These are phyloP conservation scores for Colletotrichum brevisporum DNA, from an alignment of 2,329 filamentous ascomycete species.

Conservation along the genomic window DNA sequence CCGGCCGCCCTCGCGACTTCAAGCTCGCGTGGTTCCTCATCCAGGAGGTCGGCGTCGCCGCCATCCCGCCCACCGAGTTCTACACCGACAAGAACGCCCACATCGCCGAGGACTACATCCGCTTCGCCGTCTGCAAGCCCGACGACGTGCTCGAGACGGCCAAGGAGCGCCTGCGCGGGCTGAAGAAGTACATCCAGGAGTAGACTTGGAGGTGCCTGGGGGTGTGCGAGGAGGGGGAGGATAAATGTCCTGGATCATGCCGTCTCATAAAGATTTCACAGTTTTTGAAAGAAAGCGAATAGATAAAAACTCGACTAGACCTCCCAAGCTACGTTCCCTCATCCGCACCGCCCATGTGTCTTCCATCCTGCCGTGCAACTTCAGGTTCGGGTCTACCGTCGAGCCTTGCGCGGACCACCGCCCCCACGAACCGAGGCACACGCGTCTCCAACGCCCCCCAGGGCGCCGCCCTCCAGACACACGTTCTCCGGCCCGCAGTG, in stretches of 20 bases:
- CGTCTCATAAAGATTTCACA: neutral
- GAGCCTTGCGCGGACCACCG: neutral
- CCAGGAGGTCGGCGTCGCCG: constrained; percentile 94
- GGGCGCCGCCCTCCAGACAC: constrained; percentile 26
- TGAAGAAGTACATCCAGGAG: constrained; percentile 77
- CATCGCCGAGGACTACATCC: constrained; percentile 91
- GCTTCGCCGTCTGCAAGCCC: constrained; percentile 97
- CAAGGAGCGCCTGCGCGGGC: constrained; percentile 79
- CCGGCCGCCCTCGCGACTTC: constrained; percentile 89
- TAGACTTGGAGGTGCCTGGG: constrained; percentile 1
- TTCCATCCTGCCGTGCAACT: neutral
- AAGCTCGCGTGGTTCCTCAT: constrained; percentile 97
- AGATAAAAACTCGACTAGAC: constrained; percentile 20
- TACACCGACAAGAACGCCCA: constrained; percentile 88
- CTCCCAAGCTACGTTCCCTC: neutral
- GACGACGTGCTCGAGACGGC: constrained; percentile 86
- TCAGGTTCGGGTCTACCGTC: neutral
- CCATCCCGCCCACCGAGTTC: constrained; percentile 97
- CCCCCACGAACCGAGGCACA: neutral
- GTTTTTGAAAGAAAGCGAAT: constrained; percentile 2
- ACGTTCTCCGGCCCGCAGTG: constrained; percentile 24
- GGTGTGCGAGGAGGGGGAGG: neutral
- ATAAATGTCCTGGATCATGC: neutral
- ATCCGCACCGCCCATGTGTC: neutral
- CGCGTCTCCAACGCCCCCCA: constrained; percentile 31